phyloP scores from a whole-genome alignment of 495 filamentous ascomycete species.

The Aspergillus mulundensis region DNA sequence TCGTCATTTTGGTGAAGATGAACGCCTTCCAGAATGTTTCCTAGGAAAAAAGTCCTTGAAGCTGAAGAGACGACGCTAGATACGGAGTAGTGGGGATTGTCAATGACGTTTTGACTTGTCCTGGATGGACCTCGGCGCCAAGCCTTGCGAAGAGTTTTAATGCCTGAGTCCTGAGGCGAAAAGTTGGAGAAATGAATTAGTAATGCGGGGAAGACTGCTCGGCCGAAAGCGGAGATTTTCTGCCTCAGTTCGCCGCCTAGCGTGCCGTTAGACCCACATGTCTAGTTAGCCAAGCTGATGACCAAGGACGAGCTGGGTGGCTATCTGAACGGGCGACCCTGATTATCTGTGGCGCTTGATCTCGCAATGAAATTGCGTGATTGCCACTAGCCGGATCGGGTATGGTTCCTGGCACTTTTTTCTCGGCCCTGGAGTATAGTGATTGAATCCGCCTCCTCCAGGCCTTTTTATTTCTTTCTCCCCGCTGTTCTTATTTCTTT shows the following conservation, averaged over 20 bases:
- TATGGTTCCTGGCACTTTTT: conserved; percentile 32
- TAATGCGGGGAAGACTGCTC: conserved; percentile 13
- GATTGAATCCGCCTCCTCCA: conserved; percentile 1
- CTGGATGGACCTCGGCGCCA: not conserved
- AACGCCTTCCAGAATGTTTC: no score
- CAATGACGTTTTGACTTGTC: conserved; percentile 15
- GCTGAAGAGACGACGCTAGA: no score
- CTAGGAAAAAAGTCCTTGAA: no score
- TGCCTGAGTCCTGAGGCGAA: conserved; percentile 23
- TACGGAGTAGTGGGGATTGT: no score
- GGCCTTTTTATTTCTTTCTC: conserved; percentile 17
- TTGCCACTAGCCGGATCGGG: conserved; percentile 37
- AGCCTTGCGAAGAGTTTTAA: not conserved
- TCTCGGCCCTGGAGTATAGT: conserved; percentile 14
- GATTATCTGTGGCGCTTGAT: not conserved
- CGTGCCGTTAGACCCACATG: no score
- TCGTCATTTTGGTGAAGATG: conserved; percentile 28
- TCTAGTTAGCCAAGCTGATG: no score
- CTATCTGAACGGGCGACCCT: no score
- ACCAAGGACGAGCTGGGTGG: no score
- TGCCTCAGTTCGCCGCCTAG: conserved; percentile 20
- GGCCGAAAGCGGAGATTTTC: conserved; percentile 22
- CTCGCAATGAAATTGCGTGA: conserved; percentile 30
- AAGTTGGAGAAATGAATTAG: conserved; percentile 12
- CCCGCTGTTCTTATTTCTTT: conserved; percentile 21